These are phyloP conservation scores for Beta lomatogona DNA, from an alignment of 179 eudicot genomes.

Conservation along the genomic window DNA sequence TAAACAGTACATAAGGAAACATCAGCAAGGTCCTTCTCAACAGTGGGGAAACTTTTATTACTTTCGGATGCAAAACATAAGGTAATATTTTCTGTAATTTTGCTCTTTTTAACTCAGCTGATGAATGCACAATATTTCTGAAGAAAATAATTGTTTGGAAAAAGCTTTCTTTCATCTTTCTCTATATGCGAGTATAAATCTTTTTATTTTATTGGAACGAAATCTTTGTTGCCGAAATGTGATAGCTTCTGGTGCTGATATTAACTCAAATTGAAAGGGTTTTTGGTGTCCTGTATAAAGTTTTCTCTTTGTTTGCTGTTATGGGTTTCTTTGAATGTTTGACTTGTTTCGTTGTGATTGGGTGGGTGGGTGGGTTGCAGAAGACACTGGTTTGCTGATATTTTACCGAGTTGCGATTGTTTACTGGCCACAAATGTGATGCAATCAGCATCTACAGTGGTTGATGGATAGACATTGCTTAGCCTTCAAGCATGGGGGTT, in stretches of 20 bases:
- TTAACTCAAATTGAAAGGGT: background rate
- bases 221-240: background rate
- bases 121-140: background rate
- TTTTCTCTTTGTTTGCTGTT: background rate
- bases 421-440: background rate
- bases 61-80: slow-evolving; percentile 95
- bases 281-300: background rate
- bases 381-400: background rate
- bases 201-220: background rate
- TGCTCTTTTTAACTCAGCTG: background rate
- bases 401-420: background rate
- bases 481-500: background rate
- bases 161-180: background rate
- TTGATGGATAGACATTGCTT: background rate
- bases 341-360: background rate
- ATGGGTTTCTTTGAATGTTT: background rate
- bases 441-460: background rate
- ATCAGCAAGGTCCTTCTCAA: slow-evolving; percentile 97
- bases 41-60: slow-evolving; percentile 99
- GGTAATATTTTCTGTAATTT: slow-evolving; percentile 37
- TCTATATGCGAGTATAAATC: background rate
- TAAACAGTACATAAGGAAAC: slow-evolving; percentile 87
- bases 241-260: background rate
- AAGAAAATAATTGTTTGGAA: background rate
- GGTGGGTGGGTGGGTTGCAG: background rate